A percentile compares a stretch with the other conserved stretches of the same genome.
Evolutionary conservation across 1,139 yeast species (phyloP).

Genomic region (Saccharomycopsis crataegensis): DNA sequence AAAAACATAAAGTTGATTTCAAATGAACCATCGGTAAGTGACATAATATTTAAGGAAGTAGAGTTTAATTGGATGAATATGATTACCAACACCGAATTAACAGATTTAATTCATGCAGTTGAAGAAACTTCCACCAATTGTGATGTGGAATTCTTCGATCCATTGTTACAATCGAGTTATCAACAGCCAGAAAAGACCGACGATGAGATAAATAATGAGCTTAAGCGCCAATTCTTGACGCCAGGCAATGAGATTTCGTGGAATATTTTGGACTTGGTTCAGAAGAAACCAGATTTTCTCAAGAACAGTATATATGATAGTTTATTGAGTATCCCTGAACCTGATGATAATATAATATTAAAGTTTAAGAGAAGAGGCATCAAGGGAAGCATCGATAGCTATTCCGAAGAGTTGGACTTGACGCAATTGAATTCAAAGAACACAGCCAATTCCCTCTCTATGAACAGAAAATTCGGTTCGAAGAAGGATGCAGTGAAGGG

Average conservation of each 20-base stretch:
- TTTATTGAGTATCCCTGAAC: constrained; percentile 44
- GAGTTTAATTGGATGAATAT: not conserved
- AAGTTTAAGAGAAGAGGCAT: constrained; percentile 69
- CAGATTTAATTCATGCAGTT: not conserved
- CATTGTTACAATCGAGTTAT: not conserved
- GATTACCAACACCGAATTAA: not conserved
- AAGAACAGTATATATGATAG: constrained; percentile 31
- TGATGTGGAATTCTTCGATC: not conserved
- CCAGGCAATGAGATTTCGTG: constrained; percentile 49
- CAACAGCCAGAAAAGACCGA: not conserved
- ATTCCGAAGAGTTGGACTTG: constrained; percentile 50
- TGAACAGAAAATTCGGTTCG: constrained; percentile 60
- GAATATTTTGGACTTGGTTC: constrained; percentile 36
- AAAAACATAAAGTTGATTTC: too few relatives aligned
- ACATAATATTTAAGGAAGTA: too few relatives aligned
- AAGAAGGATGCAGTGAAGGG: constrained; percentile 62
- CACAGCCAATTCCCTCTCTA: constrained; percentile 64
- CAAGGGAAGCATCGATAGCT: constrained; percentile 56
- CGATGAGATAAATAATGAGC: constrained; percentile 22
- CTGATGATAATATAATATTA: constrained; percentile 48
- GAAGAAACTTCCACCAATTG: not conserved
- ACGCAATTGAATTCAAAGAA: constrained; percentile 45
- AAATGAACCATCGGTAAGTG: too few relatives aligned
- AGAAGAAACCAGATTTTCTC: constrained; percentile 16
- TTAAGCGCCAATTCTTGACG: constrained; percentile 32